Evolutionary conservation across 1,284 basidiomycete species (phyloP), one percentile per base, ranked within the genome.

Genomic region (Apiotrichum gamsii): DNA sequence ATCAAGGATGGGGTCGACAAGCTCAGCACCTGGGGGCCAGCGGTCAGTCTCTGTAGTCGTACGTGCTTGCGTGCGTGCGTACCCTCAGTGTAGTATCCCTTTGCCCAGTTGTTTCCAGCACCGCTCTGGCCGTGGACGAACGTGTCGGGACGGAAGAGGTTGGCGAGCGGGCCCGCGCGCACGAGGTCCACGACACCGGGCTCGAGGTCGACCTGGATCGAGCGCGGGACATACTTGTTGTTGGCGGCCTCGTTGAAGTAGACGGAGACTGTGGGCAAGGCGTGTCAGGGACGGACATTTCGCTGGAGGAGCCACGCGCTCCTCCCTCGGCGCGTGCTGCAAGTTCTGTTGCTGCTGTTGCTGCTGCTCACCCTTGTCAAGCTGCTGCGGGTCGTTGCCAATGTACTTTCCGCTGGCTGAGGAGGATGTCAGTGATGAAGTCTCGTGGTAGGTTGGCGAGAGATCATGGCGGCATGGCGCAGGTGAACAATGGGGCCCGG

Each of bases 121-220:
- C 76, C 74, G 51, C 71, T 74, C 66, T 93, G 86, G 36, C 82
- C 80, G 44, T 81, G 79, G 47, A 94, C 74, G 67, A 82, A 94
- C 4, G 90, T 93, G 69, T 94, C 90, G 11, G 91, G 91, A 47
- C 85, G 80, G 75, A 90, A 96, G 20, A 96, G 77, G 54, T 65
- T 60, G 24, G 67, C 68, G 39, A 72, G 56, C 14, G 64, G 59
- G 66, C 81, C 58, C 51, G 87, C 84, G 49, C 78, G 67, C 50
- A 77, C 68, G 30, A 73, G 80, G 62, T 94, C 83, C 65, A 86
- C 84, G 15, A 95, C 93, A 24, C 88, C 87, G n/a, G 83, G 77
- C 72, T 96, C 91, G 43, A 96, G 76, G 75, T 96, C 91, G 61
- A 96, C 75, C 65, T 91, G 86, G 28, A 93, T 81, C 58, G 87